Percentiles rank a stretch among this genome's conserved stretches.
Conservation (phyloP, 345 rosid genomes). For the Salix purpurea region DNA sequence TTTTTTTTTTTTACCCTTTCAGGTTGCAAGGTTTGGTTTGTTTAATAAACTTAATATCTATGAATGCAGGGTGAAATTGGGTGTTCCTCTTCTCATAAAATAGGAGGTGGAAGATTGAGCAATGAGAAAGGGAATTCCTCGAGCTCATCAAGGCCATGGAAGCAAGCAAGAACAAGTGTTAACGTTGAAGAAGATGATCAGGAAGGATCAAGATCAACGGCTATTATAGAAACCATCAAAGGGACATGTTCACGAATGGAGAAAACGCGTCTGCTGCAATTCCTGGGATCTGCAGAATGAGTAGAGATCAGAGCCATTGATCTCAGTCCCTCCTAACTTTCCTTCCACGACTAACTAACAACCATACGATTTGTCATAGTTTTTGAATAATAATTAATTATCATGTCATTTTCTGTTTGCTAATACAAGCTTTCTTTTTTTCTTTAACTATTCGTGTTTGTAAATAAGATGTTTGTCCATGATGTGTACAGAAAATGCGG, state of each 20-base stretch:
- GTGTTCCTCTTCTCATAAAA: slow-evolving; percentile 33
- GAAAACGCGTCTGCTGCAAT: slow-evolving; percentile 31
- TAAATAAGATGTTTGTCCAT: neutral
- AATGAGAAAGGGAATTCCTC: slow-evolving; percentile 22
- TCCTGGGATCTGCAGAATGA: slow-evolving; percentile 28
- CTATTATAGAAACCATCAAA: slow-evolving; percentile 28
- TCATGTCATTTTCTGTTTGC: neutral
- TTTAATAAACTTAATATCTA: neutral
- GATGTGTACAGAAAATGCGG: neutral
- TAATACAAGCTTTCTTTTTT: neutral
- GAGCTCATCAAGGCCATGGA: slow-evolving; percentile 28
- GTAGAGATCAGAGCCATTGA: slow-evolving; percentile 34
- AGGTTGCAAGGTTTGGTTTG: no score
- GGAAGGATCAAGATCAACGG: slow-evolving; percentile 38
- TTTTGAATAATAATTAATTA: neutral
- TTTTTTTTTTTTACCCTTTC: neutral
- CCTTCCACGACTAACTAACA: neutral
- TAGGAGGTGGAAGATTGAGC: slow-evolving; percentile 1
- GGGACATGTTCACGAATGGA: slow-evolving; percentile 15
- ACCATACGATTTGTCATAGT: neutral
- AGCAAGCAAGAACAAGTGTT: slow-evolving; percentile 33
- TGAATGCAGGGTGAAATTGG: slow-evolving; percentile 53
- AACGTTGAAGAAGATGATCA: neutral
- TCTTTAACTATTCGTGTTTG: neutral
- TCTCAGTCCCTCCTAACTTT: slow-evolving; percentile 1